These are phyloP conservation scores for Phalaenopsis hybrid DNA, from an alignment of 116 monocot species.

Conservation along the genomic window DNA sequence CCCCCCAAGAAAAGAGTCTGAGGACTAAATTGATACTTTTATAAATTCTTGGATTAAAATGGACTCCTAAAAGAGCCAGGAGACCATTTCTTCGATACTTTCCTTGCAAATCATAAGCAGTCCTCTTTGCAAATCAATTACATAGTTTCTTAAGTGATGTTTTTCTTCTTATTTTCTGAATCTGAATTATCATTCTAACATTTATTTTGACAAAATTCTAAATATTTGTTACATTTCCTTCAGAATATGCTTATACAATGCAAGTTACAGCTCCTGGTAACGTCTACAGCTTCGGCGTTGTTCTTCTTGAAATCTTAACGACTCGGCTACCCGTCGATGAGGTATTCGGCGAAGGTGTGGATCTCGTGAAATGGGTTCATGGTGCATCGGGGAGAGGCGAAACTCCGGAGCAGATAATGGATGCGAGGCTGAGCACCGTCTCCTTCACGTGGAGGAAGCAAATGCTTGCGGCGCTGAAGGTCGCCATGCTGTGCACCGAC, in stretches of 20 bases:
- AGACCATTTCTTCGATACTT: no score
- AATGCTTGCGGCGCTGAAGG: slow-evolving; percentile 69
- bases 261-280: slow-evolving; percentile 84
- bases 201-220: neutral
- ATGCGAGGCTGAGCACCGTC: slow-evolving; percentile 65
- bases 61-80: no score
- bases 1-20: no score
- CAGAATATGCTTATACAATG: slow-evolving; percentile 97
- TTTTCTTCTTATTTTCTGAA: neutral
- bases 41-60: no score
- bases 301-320: slow-evolving; percentile 71
- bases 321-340: slow-evolving; percentile 57
- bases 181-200: neutral
- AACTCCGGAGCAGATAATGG: slow-evolving; percentile 86
- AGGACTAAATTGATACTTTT: no score
- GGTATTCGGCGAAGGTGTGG: slow-evolving; percentile 66
- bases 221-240: neutral
- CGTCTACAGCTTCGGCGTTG: slow-evolving; percentile 83
- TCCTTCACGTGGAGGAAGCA: slow-evolving; percentile 85
- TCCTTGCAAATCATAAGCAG: no score
- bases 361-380: slow-evolving; percentile 85
- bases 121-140: no score
- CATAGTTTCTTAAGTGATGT: no score
- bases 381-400: slow-evolving; percentile 49
- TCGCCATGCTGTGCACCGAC: slow-evolving; percentile 82